Evolutionary conservation across 2,329 filamentous ascomycete genomes (phyloP), one percentile per base, ranked within the genome.

Genomic region (Coniochaeta sp.): DNA sequence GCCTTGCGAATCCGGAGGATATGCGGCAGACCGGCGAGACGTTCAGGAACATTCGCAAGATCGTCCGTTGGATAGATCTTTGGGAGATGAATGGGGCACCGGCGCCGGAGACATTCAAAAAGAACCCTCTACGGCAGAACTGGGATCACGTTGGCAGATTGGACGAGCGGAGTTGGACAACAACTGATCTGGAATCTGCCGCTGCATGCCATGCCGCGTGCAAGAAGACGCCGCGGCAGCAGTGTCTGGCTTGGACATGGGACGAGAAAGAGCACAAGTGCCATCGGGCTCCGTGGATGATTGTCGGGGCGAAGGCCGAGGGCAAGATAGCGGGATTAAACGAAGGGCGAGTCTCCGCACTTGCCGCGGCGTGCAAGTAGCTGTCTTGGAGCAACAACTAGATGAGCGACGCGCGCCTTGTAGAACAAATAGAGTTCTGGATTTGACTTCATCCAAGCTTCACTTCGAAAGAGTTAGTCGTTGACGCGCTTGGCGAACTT

Each of bases 201-300:
- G 75, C 77, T 33, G 72, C 72, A 38, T 83, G 81, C 64, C 64
- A 76, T 62, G 67, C 68, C 17, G 72, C 76, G 43, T 83, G 81
- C 70, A 66, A 72, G 26, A 36, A 24, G 54, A 22, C n/a, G 33
- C 70, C 72, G 40, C 65, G 68, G n/a, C 67, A 65, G 31, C 68
- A 68, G 61, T 84, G 81, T 62, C 68, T 84, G 59, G 80, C 81
- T 26, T 84, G 81, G 81, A 77, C 75, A 28, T 83, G 77, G 70
- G 76, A 81, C 36, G 69, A 72, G 57, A 66, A 64, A 31, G 69
- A 63, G 24, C 67, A 71, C 64, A 66, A 70, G 61, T 83, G 81
- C 68, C 72, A 76, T 63, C 72, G 70, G 57, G 79, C 77, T 40
- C 79, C 80, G 24, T 83, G 80, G 81, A 69, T 81, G 58, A 74